These are phyloP conservation scores for Acarospora socialis DNA, from an alignment of 2,329 filamentous ascomycete genomes.

Conservation along the genomic window DNA sequence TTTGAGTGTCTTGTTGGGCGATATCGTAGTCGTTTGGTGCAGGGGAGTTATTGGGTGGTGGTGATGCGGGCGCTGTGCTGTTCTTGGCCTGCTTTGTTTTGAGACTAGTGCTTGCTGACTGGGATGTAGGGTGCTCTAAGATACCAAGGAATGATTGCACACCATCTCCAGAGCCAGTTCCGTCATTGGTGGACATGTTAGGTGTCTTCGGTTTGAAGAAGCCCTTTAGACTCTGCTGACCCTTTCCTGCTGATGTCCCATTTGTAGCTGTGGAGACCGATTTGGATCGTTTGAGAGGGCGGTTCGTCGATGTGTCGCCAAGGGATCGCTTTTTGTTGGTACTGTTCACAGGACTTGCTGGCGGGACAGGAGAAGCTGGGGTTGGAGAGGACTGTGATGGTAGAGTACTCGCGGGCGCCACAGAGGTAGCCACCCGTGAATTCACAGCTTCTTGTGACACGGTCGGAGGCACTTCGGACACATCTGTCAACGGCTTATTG, in stretches of 20 bases:
- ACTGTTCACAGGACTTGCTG: too few species aligned
- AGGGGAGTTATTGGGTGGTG: too few species aligned
- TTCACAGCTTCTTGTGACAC: neutral
- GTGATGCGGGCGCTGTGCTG: too few species aligned
- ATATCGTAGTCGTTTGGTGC: neutral
- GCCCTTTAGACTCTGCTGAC: slow-evolving; percentile 53
- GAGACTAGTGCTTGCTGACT: too few species aligned
- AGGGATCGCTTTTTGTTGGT: slow-evolving; percentile 28
- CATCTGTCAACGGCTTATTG: too few species aligned
- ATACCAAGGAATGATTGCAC: neutral
- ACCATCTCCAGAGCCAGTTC: neutral
- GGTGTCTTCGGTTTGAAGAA: slow-evolving; percentile 59
- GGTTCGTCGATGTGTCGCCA: slow-evolving; percentile 16
- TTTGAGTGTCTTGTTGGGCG: neutral
- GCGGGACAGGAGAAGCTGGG: neutral
- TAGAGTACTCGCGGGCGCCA: too few species aligned
- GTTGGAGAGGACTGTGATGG: too few species aligned
- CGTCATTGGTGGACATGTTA: neutral
- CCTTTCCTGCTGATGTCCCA: slow-evolving; percentile 25
- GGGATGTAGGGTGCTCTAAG: too few species aligned
- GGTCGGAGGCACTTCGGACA: too few species aligned
- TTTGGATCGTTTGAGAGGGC: slow-evolving; percentile 38
- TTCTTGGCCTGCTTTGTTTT: too few species aligned
- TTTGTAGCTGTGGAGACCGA: slow-evolving; percentile 18
- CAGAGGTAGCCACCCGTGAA: too few species aligned